Conservation (phyloP, 1,139 yeast species). For the Magnusiomyces suaveolens region DNA sequence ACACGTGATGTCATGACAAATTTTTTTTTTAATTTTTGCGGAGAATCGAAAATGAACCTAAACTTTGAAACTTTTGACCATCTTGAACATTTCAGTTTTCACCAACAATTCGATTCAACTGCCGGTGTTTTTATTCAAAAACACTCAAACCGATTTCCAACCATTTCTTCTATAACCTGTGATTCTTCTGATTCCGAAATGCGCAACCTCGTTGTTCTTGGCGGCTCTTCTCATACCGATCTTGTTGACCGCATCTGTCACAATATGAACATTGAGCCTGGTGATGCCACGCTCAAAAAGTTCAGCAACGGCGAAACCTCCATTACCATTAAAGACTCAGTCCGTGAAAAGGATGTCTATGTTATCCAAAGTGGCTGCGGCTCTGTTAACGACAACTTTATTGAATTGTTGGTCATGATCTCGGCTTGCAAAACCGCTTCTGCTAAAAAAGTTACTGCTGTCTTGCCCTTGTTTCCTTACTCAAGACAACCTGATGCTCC, state of each 20-base stretch:
- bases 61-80: too few species aligned
- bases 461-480: slow-evolving; percentile 88
- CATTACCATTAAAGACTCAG: slow-evolving; percentile 71
- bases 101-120: too few species aligned
- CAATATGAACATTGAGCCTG: slow-evolving; percentile 52
- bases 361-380: slow-evolving; percentile 62
- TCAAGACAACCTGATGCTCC: slow-evolving; percentile 95
- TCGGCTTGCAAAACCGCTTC: slow-evolving; percentile 95
- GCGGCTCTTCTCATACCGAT: slow-evolving; percentile 66
- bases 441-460: slow-evolving; percentile 89
- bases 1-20: too few species aligned
- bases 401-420: slow-evolving; percentile 78
- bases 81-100: too few species aligned
- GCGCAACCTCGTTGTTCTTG: slow-evolving; percentile 69
- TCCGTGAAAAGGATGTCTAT: slow-evolving; percentile 87
- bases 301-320: slow-evolving; percentile 84
- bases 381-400: slow-evolving; percentile 83
- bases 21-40: too few species aligned
- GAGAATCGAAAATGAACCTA: too few species aligned
- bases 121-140: too few species aligned
- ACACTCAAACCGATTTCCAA: too few species aligned
- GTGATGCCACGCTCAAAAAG: slow-evolving; percentile 47
- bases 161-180: too few species aligned
- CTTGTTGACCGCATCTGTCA: slow-evolving; percentile 55
- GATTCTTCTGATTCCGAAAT: too few species aligned